Base-by-base conservation (phyloP, 2,329 filamentous ascomycete species). In the Claviceps capensis region DNA sequence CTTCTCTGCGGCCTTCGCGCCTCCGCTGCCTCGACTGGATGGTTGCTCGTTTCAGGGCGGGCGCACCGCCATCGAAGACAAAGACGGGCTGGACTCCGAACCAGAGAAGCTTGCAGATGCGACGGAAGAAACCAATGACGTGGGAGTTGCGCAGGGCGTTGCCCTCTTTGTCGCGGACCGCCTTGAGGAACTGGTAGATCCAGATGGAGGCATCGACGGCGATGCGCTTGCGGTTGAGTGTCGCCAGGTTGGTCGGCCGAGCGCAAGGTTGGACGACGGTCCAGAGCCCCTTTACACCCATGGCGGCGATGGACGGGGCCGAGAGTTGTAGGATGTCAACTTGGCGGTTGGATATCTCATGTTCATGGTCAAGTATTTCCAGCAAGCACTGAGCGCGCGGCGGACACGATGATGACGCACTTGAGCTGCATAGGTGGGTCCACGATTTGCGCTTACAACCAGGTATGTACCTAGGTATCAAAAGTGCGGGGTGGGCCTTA, bases 101-200 rank as follows among this genome's bases (percentile, higher is more conserved):
- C 78, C 91, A 98, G 1, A 98, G 78, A 1, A 98, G 78, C 67
- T 98, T 98, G 77, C 93, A 98, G 66, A 98, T 95, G 55, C 93
- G 83, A 49, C 93, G 87, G 70, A 98, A 98, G 79, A 98, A 98
- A 41, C 94, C 93, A 44, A 98, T 88, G 38, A 98, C 81, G 63
- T 98, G 93, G 34, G 88, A 91, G 71, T 96, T 98, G 57, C 90
- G 88, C 50, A 98, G 76, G 1, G 93, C 93, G 64, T 98, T 95
- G 51, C 93, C 93, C 69, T 98, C 93, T 63, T 97, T 96, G 70
- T 98, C 93, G 61, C 93, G 90, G 11, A 98, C 93, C 9, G 94
- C 93, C 72, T 98, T 98, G 61, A 98, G 81, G 63, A 98, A 98
- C 65, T 98, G 93, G 75, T 98, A 98, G 61, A 98, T 97, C 93